Percentiles rank a stretch among this genome's conserved stretches.
Conservation (phyloP, 2,329 filamentous ascomycete species). For the Hirsutella rhossiliensis region DNA sequence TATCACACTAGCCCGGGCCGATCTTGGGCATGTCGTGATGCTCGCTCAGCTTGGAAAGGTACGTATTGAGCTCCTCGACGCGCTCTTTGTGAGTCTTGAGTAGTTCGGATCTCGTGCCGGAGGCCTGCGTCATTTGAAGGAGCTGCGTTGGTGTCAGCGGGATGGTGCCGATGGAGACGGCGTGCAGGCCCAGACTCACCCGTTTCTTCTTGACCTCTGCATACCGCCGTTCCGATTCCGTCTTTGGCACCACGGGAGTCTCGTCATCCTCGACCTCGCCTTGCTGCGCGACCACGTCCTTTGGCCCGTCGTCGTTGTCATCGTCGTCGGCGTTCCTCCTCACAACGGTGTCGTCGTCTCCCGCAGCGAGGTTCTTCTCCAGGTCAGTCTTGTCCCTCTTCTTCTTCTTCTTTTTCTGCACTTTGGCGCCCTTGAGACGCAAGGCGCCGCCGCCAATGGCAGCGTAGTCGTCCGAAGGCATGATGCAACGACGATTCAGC, state of each 20-base stretch:
- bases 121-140: conserved; percentile 60
- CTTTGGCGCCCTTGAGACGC: conserved; percentile 69
- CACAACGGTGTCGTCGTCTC: conserved; percentile 9
- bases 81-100: conserved; percentile 95
- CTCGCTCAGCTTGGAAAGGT: conserved; percentile 82
- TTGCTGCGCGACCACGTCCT: conserved; percentile 13
- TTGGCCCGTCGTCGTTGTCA: conserved; percentile 12
- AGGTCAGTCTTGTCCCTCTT: conserved; percentile 35
- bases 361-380: conserved; percentile 31
- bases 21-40: conserved; percentile 91
- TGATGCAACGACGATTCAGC: conserved; percentile 16
- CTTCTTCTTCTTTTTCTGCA: conserved; percentile 51
- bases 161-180: not conserved
- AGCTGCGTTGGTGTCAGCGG: conserved; percentile 39
- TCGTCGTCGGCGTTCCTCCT: conserved; percentile 5
- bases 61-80: conserved; percentile 90
- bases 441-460: conserved; percentile 58
- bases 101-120: conserved; percentile 53
- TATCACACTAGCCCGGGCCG: conserved; percentile 38
- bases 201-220: conserved; percentile 73
- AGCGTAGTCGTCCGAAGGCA: conserved; percentile 67
- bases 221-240: conserved; percentile 69
- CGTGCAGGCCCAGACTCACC: conserved; percentile 35
- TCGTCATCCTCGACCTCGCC: conserved; percentile 20
- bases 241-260: conserved; percentile 44